Base-by-base conservation (phyloP, 306 rosid species). In the Quercus aquifolioides region DNA sequence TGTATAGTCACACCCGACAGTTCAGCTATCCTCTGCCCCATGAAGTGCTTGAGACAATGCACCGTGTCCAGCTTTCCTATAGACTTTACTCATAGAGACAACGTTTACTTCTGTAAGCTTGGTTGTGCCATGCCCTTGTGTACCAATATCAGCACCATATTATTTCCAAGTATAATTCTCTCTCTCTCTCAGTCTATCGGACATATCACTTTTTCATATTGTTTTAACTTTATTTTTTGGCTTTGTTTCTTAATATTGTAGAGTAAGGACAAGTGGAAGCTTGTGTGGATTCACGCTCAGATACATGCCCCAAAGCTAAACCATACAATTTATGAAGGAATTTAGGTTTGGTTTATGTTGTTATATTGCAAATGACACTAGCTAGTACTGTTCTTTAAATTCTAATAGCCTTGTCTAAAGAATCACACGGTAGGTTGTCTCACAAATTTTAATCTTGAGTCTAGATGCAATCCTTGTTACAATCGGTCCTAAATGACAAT, bases 201-300 rank as follows among this genome's bases (percentile, higher is more conserved):
- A 3, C 3, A 49, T 0, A 10, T 49, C 54, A 10, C 17, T 62
- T 54, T 46, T 43, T 23, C 23, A 6, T 51, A 10, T 31, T 13
- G 28, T 9, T 64, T 17, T 21, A 1, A 26, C 38, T 71, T 41
- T 5, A 4, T 49, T 5, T 43, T 18, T 12, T 12, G 54, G 15
- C 15, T 30, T 54, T 15, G 18, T 46, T 15, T 72, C 17, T 23
- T 3, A 5, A 33, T 33, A 15, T 58, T 54, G 2, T 76, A 87
- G 86, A 64, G 38, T 77, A 33, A 15, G 77, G 64, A 60, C 77
- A 84, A 70, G 86, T 87, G 46, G 85, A 75, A n/a, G 55, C 74
- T n/a, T 87, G 90, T 52, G 88, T 87, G 69, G 81, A 82, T n/a
- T 84, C 86, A 17, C 84, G 90, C 82, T 87, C 86, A 25, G 58